Percentiles rank a stretch among this genome's conserved stretches.
These are phyloP conservation scores for Malus fusca DNA, from an alignment of 306 rosid species.

Conservation along the genomic window DNA sequence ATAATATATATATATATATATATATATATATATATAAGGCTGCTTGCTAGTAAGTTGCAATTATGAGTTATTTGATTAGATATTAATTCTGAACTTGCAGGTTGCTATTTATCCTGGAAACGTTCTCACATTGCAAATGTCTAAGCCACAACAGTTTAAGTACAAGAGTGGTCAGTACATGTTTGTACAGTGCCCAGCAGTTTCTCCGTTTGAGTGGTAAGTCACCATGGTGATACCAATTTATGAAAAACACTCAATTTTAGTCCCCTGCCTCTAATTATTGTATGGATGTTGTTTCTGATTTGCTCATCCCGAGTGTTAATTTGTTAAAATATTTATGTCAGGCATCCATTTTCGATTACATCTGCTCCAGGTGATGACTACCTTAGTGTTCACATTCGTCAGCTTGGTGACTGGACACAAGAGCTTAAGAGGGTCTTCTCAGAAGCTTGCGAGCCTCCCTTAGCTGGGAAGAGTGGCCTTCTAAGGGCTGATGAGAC, in stretches of 20 bases:
- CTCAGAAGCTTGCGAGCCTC: slow-evolving; percentile 87
- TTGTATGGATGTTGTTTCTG: neutral
- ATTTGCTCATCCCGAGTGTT: neutral
- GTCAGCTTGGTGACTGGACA: slow-evolving; percentile 99
- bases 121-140: slow-evolving; percentile 93
- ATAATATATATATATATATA: neutral
- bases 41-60: neutral
- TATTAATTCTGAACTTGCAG: slow-evolving; percentile 26
- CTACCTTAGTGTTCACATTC: slow-evolving; percentile 93
- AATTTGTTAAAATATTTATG: slow-evolving; percentile 19
- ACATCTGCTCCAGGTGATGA: slow-evolving; percentile 99
- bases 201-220: slow-evolving; percentile 97
- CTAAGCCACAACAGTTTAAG: slow-evolving; percentile 83
- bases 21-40: neutral
- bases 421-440: slow-evolving; percentile 91
- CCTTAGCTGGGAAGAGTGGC: slow-evolving; percentile 93
- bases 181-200: slow-evolving; percentile 99
- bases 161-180: slow-evolving; percentile 98
- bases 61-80: neutral
- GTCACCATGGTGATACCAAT: slow-evolving; percentile 6
- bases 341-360: slow-evolving; percentile 98
- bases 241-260: neutral
- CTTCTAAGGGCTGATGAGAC: slow-evolving; percentile 96
- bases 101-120: slow-evolving; percentile 98
- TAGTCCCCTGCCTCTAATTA: neutral